A percentile compares a stretch with the other conserved stretches of the same genome.
phyloP scores from a whole-genome alignment of 176 grass and related monocot species.

The Coix lacrymajobi region DNA sequence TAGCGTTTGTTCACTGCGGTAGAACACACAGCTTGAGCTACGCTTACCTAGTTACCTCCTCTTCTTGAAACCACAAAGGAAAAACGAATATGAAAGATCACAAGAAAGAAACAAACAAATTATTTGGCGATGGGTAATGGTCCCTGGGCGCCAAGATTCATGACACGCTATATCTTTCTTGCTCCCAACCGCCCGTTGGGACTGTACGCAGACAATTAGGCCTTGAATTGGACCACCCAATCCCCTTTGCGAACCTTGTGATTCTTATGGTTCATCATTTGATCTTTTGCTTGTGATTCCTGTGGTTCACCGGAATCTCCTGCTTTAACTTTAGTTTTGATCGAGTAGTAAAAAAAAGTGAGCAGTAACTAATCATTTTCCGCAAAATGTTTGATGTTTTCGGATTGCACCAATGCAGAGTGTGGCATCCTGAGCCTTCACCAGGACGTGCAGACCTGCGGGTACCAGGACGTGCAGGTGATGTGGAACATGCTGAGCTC shows the following conservation, averaged over 20 bases:
- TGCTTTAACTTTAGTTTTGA: background rate
- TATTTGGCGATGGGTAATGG: slow-evolving; percentile 22
- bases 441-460: slow-evolving; percentile 92
- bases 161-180: slow-evolving; percentile 9
- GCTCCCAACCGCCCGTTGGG: slow-evolving; percentile 8
- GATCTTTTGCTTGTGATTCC: background rate
- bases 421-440: slow-evolving; percentile 66
- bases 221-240: slow-evolving; percentile 48
- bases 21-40: background rate
- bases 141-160: slow-evolving; percentile 11
- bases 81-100: background rate
- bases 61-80: background rate
- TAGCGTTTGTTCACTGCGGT: background rate
- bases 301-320: background rate
- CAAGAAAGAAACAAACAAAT: background rate
- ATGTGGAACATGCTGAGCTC: slow-evolving; percentile 94
- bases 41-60: background rate
- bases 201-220: background rate
- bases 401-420: slow-evolving; percentile 33
- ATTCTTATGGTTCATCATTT: slow-evolving; percentile 2
- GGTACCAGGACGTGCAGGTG: slow-evolving; percentile 91
- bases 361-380: background rate
- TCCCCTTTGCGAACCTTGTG: slow-evolving; percentile 5
- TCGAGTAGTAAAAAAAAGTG: background rate
- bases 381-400: background rate